Evolutionary conservation across 176 grass and related monocot genomes (phyloP), one percentile per base, ranked within the genome.

Genomic region (Sorghum bicolor): DNA sequence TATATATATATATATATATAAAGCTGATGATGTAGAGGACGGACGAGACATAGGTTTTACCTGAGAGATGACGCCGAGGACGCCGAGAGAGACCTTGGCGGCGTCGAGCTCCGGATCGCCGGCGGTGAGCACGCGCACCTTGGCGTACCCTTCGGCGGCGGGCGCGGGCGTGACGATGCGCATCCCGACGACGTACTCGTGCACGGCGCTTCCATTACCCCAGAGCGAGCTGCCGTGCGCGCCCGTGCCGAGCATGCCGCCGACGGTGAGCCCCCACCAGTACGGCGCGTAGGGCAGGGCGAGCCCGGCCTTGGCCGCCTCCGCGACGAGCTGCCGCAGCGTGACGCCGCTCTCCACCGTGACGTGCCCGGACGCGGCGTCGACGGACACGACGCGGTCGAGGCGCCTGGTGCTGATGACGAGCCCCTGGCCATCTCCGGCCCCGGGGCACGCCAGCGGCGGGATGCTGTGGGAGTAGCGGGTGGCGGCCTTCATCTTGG

Each of bases 61-160:
- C 94, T 94, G 89, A 74, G 92, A 97, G 72, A 94, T 87, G 62
- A 89, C 82, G 1, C 94, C 94, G 16, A 97, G 87, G 8, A 97
- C 89, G 68, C 94, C 94, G 13, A 97, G 92, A 1, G 94, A 97
- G 29, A 97, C 94, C 87, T 97, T 97, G 6, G 80, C 87, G 6
- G 94, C 92, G 41, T 94, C 83, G 16, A 94, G 44, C 20, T 94
- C 89, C 4, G 87, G 94, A 28, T 97, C 44, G 0, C 14, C 85
- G 0, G n/a, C 33, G 32, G 33, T 61, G 40, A 97, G 76, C 77
- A 77, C 82, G 36, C 84, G 50, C 11, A 94, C 83, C 78, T 61
- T 88, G 26, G 94, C 87, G 62, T 90, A 94, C 19, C 92, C 87
- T 4, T 90, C 76, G 3, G 4, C 4, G 2, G 81, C 87, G 17